Evolutionary conservation across 345 rosid species (phyloP).

Genomic region (Boechera stricta): DNA sequence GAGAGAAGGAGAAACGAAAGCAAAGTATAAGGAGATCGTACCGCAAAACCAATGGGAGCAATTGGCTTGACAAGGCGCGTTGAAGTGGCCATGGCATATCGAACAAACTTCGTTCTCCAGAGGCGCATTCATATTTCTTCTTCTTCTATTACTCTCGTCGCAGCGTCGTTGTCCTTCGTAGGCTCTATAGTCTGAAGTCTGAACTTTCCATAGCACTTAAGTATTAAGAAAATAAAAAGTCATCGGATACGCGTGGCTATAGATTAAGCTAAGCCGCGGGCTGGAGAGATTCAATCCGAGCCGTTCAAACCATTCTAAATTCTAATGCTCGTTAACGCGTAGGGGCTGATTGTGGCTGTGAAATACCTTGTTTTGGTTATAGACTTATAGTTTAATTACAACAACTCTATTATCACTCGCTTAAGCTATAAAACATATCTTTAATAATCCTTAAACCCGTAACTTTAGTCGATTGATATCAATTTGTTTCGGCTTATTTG

Average conservation of each 20-base stretch:
- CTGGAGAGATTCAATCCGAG: neutral
- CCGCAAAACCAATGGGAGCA: conserved; percentile 98
- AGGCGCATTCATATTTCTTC: conserved; percentile 59
- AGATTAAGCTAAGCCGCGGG: neutral
- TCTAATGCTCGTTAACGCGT: neutral
- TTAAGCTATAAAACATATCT: neutral
- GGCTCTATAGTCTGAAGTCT: neutral
- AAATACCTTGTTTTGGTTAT: no score
- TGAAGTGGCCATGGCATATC: conserved; percentile 74
- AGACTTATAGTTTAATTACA: no score
- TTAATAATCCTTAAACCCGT: neutral
- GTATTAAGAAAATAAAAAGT: neutral
- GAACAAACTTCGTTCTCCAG: conserved; percentile 74
- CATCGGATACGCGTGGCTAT: conserved; percentile 2
- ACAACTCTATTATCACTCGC: neutral
- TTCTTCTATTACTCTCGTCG: conserved; percentile 6
- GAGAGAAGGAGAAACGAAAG: conserved; percentile 1
- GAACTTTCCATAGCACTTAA: conserved; percentile 22
- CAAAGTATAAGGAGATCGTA: conserved; percentile 5
- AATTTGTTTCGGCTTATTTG: neutral
- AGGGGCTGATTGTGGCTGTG: neutral
- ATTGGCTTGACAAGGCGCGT: conserved; percentile 78
- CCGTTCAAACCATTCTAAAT: conserved; percentile 8
- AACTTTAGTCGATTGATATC: neutral
- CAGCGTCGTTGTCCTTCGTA: neutral